Evolutionary conservation across 2,329 filamentous ascomycete species (phyloP), one percentile per base, ranked within the genome.

Genomic region (Penicillium digitatum): DNA sequence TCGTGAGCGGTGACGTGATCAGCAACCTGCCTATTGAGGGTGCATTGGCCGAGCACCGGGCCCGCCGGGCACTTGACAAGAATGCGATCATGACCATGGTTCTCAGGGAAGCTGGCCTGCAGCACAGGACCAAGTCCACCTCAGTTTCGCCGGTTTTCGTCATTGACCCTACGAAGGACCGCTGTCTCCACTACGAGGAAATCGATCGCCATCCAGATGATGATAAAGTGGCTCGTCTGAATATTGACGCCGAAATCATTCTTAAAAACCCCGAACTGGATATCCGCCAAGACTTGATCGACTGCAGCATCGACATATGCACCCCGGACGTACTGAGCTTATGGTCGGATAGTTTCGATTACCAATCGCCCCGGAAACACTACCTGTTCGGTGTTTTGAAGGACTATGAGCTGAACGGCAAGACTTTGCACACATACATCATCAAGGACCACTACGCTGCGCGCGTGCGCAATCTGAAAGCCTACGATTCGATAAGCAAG

Each of bases 1-100:
- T 95, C 9, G 90, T 97, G 2, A 92, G 95, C 71, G 93, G 93
- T 54, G 94, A 99, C 71, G 82, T 97, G 26, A 86, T 99, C 47
- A 89, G 90, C 61, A 97, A 96, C 68, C 78, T 97, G 53, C 83
- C 88, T 18, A 85, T 99, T n/a, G 90, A 93, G 58, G 79, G 80
- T 45, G 88, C 89, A 9, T 77, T 99, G 48, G 84, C 86, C 3
- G 86, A 85, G 50, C 94, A 99, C 72, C 85, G 89, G 57, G 87
- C 87, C 52, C 87, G 94, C 56, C 85, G 91, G 56, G 83, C 87
- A 68, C 85, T 86, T 51, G 90, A 95, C 76, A 93, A 94, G 67
- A 93, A 95, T 70, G 91, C 93, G 35, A 96, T 96, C 74, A 97
- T 99, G 94, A 99, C 94, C 3, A 88, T 96, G 81, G 84, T 99